Conservation (phyloP, 108 stramenopile species). For the Nannochloropsis gaditana region DNA sequence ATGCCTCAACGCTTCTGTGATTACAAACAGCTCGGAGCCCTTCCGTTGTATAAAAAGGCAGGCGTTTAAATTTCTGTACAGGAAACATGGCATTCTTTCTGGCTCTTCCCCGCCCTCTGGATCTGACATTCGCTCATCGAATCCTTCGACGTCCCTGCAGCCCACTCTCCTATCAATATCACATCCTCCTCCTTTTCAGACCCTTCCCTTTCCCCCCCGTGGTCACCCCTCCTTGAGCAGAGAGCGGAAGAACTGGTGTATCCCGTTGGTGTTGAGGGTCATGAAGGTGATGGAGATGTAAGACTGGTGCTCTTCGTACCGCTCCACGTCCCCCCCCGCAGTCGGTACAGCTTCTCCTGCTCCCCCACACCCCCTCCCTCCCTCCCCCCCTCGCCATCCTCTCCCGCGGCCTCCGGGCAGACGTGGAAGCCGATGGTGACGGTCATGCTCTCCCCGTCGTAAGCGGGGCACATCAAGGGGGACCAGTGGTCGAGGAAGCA, state of each 20-base stretch:
- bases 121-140: too few relatives aligned
- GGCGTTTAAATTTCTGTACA: too few relatives aligned
- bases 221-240: background rate
- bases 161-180: too few relatives aligned
- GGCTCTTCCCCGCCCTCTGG: too few relatives aligned
- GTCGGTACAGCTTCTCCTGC: constrained; percentile 3
- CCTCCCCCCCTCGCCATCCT: background rate
- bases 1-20: too few relatives aligned
- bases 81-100: too few relatives aligned
- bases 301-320: background rate
- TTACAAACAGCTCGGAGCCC: too few relatives aligned
- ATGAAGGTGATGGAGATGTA: background rate
- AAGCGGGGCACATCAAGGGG: background rate
- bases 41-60: too few relatives aligned
- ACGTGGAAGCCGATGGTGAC: background rate
- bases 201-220: too few relatives aligned
- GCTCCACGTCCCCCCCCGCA: constrained; percentile 6
- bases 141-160: too few relatives aligned
- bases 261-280: background rate
- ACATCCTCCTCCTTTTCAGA: too few relatives aligned
- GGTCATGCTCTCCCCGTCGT: constrained; percentile 15
- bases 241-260: background rate
- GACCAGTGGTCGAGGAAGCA: constrained; percentile 19
- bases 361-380: background rate
- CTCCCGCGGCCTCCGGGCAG: background rate